phyloP scores from a whole-genome alignment of 371 early-diverging fungal genomes.

The Zopfochytrium polystomum region DNA sequence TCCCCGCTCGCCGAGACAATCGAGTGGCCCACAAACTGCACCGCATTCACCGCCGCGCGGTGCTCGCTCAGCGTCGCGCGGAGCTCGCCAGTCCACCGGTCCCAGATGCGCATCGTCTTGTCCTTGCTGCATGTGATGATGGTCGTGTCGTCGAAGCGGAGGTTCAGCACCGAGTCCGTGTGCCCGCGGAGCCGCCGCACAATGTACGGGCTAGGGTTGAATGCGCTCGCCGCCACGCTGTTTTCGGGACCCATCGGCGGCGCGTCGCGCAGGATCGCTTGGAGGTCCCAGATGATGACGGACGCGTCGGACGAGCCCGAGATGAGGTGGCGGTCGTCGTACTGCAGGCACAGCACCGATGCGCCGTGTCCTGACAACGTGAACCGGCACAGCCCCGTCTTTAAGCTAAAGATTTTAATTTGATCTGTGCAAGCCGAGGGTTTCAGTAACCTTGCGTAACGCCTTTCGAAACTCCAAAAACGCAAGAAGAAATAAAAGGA shows the following conservation, averaged over 20 bases:
- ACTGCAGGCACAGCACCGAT: conserved; percentile 88
- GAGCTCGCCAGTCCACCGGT: conserved; percentile 50
- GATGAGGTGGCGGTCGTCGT: conserved; percentile 72
- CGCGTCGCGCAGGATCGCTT: conserved; percentile 50
- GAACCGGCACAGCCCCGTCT: conserved; percentile 46
- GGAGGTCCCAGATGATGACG: conserved; percentile 83
- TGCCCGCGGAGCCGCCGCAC: conserved; percentile 65
- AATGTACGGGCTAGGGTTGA: too few species aligned
- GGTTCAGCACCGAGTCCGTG: conserved; percentile 63
- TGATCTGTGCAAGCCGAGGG: neutral
- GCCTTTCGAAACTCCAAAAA: conserved; percentile 76
- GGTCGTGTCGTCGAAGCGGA: conserved; percentile 64
- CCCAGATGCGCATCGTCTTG: conserved; percentile 82
- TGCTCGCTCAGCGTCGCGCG: conserved; percentile 44
- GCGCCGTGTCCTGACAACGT: conserved; percentile 82
- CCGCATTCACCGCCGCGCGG: conserved; percentile 49
- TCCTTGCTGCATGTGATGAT: conserved; percentile 93
- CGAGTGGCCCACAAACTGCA: conserved; percentile 49
- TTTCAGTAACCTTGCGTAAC: conserved; percentile 48
- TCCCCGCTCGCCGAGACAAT: conserved; percentile 84
- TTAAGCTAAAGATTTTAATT: neutral
- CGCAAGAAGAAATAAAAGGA: conserved; percentile 57
- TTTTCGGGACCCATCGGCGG: too few species aligned
- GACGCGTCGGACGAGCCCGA: conserved; percentile 90
- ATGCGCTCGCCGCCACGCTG: too few species aligned